Conservation (phyloP, 768 basidiomycete species). For the Boletus tomentosulus region DNA sequence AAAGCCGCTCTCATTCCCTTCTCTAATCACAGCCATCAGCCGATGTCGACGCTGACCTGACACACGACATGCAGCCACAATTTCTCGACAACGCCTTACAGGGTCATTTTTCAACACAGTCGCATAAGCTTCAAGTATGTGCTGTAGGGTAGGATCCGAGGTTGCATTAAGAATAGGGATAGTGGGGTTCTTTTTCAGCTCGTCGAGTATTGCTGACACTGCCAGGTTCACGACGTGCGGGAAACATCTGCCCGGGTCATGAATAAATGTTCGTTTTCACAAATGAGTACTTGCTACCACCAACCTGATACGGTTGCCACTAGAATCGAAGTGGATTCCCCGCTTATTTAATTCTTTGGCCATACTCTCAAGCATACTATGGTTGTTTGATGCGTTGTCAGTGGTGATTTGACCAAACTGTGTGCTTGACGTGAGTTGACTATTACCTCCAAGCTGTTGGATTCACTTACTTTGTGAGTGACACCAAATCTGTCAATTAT, state of each 20-base stretch:
- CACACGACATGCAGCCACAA: neutral
- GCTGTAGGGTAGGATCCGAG: neutral
- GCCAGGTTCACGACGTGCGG: neutral
- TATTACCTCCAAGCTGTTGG: no score
- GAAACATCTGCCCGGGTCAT: neutral
- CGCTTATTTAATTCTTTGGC: no score
- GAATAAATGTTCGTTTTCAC: no score
- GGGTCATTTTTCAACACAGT: neutral
- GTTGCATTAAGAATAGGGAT: neutral
- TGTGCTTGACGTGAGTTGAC: no score
- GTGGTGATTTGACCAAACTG: no score
- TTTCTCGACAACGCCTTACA: neutral
- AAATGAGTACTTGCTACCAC: no score
- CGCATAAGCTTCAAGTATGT: neutral
- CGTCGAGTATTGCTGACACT: neutral
- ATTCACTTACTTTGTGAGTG: no score
- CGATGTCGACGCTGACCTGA: neutral
- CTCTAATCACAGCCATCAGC: neutral
- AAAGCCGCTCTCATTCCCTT: neutral
- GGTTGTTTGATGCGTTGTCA: no score
- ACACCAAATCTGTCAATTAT: no score
- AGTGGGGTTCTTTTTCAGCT: neutral
- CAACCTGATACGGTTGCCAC: no score
- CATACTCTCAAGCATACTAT: no score
- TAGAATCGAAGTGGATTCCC: no score